A percentile compares a stretch with the other conserved stretches of the same genome.
phyloP scores from a whole-genome alignment of 371 early-diverging fungal genomes.

The Mucor lusitanicus region DNA sequence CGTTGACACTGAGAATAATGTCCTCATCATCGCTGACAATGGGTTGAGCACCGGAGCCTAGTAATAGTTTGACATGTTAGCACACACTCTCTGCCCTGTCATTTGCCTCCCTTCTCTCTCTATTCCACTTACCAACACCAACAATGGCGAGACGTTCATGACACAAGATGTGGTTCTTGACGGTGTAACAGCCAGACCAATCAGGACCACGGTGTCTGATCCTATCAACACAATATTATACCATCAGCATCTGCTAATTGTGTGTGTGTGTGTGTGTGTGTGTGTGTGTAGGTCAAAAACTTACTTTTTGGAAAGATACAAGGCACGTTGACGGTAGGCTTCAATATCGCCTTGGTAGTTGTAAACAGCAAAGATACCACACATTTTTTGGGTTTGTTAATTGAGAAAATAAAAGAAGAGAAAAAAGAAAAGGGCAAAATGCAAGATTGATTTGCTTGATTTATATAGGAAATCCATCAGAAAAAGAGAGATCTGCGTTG shows the following conservation, averaged over 20 bases:
- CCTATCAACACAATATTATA: slow-evolving; percentile 25
- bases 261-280: too few relatives aligned
- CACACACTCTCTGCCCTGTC: too few relatives aligned
- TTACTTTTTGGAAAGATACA: slow-evolving; percentile 88
- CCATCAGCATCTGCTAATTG: not conserved
- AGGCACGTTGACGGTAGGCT: slow-evolving; percentile 80
- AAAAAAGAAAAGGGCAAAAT: not conserved
- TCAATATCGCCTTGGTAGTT: slow-evolving; percentile 81
- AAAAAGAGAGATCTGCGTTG: slow-evolving; percentile 2
- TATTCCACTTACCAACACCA: slow-evolving; percentile 78
- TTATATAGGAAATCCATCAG: not conserved
- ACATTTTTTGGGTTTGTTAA: slow-evolving; percentile 61
- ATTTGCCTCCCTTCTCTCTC: not conserved
- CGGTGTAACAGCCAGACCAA: slow-evolving; percentile 88
- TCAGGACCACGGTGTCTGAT: slow-evolving; percentile 97
- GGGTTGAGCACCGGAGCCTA: slow-evolving; percentile 94
- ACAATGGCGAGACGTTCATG: slow-evolving; percentile 98
- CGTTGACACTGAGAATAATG: slow-evolving; percentile 88
- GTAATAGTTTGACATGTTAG: not conserved
- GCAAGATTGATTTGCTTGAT: not conserved
- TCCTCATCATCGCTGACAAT: slow-evolving; percentile 85
- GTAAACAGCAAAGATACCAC: slow-evolving; percentile 94
- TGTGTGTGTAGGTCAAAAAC: slow-evolving; percentile 6
- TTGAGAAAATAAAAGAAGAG: not conserved
- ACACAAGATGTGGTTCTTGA: slow-evolving; percentile 83